Percentiles rank a stretch among this genome's conserved stretches.
Conservation (phyloP, 768 basidiomycete species). For the Mycena amicta region DNA sequence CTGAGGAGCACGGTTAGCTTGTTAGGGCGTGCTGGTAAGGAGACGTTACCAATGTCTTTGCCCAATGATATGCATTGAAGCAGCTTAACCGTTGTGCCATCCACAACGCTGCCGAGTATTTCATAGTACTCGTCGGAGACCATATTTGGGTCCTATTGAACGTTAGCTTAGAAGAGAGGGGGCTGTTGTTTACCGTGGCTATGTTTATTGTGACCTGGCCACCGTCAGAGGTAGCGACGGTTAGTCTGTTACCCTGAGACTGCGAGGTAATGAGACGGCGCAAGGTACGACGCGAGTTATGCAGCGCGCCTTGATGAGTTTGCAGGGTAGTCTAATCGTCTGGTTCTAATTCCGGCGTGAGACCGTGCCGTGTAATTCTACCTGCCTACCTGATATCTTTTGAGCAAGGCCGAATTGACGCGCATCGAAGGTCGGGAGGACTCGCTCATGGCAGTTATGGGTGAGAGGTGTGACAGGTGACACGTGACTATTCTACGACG, state of each 20-base stretch:
- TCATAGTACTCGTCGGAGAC: conserved; percentile 58
- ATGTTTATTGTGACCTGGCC: conserved; percentile 56
- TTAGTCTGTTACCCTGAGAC: conserved; percentile 48
- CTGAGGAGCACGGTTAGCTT: not conserved
- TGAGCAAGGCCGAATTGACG: conserved; percentile 64
- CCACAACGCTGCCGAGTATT: conserved; percentile 62
- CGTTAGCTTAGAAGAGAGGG: conserved; percentile 5
- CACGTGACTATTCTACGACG: too few species aligned
- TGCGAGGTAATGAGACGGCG: conserved; percentile 16
- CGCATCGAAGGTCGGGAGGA: conserved; percentile 43
- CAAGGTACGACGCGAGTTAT: conserved; percentile 1
- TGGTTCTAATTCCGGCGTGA: too few species aligned
- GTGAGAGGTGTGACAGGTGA: not conserved
- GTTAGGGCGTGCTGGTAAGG: not conserved
- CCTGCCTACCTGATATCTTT: conserved; percentile 51
- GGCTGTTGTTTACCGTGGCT: conserved; percentile 35
- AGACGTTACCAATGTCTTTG: conserved; percentile 49
- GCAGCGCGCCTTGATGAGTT: conserved; percentile 52
- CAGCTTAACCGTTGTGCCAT: conserved; percentile 60
- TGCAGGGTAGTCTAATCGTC: conserved; percentile 63
- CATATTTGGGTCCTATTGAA: conserved; percentile 43
- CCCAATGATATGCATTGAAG: conserved; percentile 59
- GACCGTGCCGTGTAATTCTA: too few species aligned
- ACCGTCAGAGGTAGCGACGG: conserved; percentile 69
- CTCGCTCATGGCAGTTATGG: conserved; percentile 5